These are phyloP conservation scores for Talaromyces rugulosus DNA, from an alignment of 2,329 filamentous ascomycete genomes.

Conservation along the genomic window DNA sequence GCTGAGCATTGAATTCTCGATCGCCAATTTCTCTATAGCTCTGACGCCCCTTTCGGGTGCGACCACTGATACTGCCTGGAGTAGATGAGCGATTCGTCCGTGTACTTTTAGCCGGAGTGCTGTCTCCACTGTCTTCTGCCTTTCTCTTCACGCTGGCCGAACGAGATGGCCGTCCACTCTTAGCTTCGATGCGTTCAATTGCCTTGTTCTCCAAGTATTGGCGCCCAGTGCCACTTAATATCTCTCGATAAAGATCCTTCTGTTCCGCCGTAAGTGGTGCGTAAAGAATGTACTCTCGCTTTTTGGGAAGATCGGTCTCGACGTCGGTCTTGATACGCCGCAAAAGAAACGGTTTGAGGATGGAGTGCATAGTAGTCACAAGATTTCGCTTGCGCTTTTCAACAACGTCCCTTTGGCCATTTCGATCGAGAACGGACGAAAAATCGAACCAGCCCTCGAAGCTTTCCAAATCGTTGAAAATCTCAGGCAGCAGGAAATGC, in stretches of 20 bases:
- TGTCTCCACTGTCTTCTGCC: conserved; percentile 35
- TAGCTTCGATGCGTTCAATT: conserved; percentile 43
- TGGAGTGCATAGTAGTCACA: conserved; percentile 84
- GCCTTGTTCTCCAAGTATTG: conserved; percentile 49
- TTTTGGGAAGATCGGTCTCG: conserved; percentile 85
- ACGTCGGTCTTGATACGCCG: conserved; percentile 91
- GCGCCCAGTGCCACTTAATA: conserved; percentile 69
- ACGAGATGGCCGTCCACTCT: conserved; percentile 25
- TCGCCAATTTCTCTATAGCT: conserved; percentile 72
- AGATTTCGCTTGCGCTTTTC: conserved; percentile 73
- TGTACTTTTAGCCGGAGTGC: conserved; percentile 61
- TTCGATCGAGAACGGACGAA: conserved; percentile 79
- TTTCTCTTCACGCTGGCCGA: conserved; percentile 58
- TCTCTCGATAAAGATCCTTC: conserved; percentile 82
- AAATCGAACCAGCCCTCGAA: conserved; percentile 99
- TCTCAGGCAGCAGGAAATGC: conserved; percentile 86
- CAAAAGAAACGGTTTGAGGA: conserved; percentile 85
- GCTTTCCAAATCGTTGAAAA: conserved; percentile 88
- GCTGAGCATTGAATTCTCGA: conserved; percentile 73
- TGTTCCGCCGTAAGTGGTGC: conserved; percentile 89
- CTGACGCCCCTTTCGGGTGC: conserved; percentile 50
- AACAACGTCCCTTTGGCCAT: conserved; percentile 71
- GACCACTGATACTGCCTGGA: conserved; percentile 53
- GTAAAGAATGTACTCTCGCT: conserved; percentile 92
- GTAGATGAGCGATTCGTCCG: conserved; percentile 74